phyloP scores from a whole-genome alignment of 2,329 filamentous ascomycete species.

The Xylariaceae sp. region DNA sequence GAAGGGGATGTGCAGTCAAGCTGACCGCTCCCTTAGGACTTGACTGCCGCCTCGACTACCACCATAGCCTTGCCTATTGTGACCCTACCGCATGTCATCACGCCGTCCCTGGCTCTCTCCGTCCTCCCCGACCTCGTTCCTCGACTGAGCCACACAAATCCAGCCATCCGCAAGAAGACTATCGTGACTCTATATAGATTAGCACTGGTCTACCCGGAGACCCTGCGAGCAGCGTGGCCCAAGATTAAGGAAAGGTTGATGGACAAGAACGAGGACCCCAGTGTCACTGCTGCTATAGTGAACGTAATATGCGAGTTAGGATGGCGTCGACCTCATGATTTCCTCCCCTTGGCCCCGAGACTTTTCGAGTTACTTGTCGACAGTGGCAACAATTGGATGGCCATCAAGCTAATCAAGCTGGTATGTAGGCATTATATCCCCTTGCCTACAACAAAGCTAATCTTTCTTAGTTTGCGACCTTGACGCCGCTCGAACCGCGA shows the following conservation, averaged over 20 bases:
- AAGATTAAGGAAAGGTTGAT: conserved; percentile 93
- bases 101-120: conserved; percentile 83
- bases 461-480: conserved; percentile 68
- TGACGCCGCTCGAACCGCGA: conserved; percentile 87
- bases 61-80: conserved; percentile 80
- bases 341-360: conserved; percentile 81
- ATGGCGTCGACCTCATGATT: conserved; percentile 89
- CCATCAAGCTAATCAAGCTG: conserved; percentile 96
- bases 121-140: conserved; percentile 81
- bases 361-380: conserved; percentile 89
- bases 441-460: conserved; percentile 15
- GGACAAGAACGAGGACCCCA: conserved; percentile 83
- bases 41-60: conserved; percentile 63
- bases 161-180: conserved; percentile 88
- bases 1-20: too few relatives aligned
- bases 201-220: conserved; percentile 93
- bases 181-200: conserved; percentile 90
- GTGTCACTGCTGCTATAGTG: conserved; percentile 90
- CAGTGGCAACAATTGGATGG: conserved; percentile 98
- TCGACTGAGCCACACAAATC: conserved; percentile 76
- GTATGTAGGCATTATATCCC: conserved; percentile 38
- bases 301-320: conserved; percentile 96
- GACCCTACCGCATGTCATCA: conserved; percentile 91
- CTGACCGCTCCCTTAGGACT: conserved; percentile 44
- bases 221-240: conserved; percentile 85